Conservation (phyloP, 306 rosid genomes). For the Vicia faba region DNA sequence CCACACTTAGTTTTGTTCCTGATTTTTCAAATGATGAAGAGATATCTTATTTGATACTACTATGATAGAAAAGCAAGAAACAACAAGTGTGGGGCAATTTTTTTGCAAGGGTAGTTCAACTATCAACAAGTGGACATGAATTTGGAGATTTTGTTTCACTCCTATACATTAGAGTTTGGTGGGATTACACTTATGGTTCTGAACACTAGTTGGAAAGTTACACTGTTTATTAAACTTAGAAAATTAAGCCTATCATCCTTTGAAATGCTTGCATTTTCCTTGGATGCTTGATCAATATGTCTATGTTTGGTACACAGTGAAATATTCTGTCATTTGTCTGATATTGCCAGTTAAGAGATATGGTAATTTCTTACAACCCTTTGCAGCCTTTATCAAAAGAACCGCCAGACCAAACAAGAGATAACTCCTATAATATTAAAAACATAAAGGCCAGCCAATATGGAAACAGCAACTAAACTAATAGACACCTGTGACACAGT, state of each 20-base stretch:
- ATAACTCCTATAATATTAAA: no score
- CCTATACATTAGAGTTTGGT: constrained; percentile 14
- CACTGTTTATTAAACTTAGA: constrained; percentile 24
- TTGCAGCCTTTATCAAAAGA: no score
- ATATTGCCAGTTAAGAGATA: no score
- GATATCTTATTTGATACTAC: constrained; percentile 11
- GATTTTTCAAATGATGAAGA: constrained; percentile 15
- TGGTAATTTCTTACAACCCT: no score
- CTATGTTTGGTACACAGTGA: no score
- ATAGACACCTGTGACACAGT: no score
- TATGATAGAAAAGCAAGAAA: constrained; percentile 25
- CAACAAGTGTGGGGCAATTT: constrained; percentile 27
- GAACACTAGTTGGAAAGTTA: constrained; percentile 25
- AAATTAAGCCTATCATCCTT: neutral
- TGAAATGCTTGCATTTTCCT: neutral
- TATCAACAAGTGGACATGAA: constrained; percentile 24
- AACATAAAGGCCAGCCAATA: no score
- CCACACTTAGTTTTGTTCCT: constrained; percentile 21
- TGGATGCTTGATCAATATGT: no score
- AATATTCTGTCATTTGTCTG: no score
- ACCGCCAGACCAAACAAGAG: no score
- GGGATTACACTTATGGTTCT: no score
- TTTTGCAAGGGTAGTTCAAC: constrained; percentile 26
- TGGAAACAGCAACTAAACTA: no score
- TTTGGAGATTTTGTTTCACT: constrained; percentile 38